phyloP scores from a whole-genome alignment of 345 rosid species.

The Euphorbia pulcherrima region DNA sequence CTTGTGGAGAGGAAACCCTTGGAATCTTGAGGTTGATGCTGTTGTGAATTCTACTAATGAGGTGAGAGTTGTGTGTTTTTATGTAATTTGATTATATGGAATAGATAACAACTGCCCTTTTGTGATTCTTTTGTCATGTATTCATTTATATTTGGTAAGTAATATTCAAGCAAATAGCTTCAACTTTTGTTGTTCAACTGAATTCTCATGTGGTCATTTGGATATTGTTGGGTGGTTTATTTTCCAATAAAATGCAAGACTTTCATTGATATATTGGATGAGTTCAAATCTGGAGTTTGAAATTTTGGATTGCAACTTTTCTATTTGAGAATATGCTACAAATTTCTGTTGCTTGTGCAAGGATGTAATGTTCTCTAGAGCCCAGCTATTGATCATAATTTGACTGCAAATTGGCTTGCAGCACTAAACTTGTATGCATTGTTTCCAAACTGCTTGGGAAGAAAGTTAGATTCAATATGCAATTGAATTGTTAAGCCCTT shows the following conservation, averaged over 20 bases:
- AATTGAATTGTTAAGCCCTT: background rate
- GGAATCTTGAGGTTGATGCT: constrained; percentile 98
- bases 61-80: constrained; percentile 38
- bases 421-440: background rate
- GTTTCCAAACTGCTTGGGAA: background rate
- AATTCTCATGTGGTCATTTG: background rate
- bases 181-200: background rate
- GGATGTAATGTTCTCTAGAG: constrained; percentile 1
- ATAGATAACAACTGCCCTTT: background rate
- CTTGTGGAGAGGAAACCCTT: constrained; percentile 91
- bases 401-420: background rate
- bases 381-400: background rate
- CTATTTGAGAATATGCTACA: background rate
- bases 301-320: background rate
- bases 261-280: background rate
- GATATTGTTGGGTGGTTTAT: background rate
- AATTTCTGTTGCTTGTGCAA: background rate
- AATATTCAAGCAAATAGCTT: background rate
- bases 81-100: background rate
- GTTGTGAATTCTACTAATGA: constrained; percentile 97
- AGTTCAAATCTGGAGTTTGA: background rate
- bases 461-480: background rate
- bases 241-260: background rate
- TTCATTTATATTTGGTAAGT: background rate
- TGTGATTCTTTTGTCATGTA: background rate